Evolutionary conservation across 177 flowering plant species (phyloP), one percentile per base, ranked within the genome.

Genomic region (Telopea speciosissima): DNA sequence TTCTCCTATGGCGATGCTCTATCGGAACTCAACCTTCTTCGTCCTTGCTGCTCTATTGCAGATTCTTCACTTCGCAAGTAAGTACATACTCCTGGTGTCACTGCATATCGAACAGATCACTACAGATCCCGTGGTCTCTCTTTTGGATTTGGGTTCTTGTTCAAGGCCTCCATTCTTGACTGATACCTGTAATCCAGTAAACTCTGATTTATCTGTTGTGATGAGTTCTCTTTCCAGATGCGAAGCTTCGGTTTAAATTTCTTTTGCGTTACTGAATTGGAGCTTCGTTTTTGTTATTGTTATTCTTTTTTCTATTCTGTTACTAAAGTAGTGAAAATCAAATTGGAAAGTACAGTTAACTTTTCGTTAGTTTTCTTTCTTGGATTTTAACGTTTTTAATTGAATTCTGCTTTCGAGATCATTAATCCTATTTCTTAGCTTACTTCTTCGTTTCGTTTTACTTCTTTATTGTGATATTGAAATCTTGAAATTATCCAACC

Each of bases 11-110:
- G 75, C 67, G 31, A 71, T 44, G 56, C 63, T 65, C 40, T 42
- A 13, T 52, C 73, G 22, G 24, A 26, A 62, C 28, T 63, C 70
- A 0, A 36, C 65, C 33, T 49, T 68, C 71, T 8, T 74, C 33
- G 54, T 61, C 12, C 24, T 58, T 17, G 73, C 58, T 52, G 13
- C 65, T 60, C 7, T 74, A 31, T 60, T 68, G 14, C 74, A 63
- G n/a, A 5, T 70, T 31, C 63, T 79, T 69, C 56, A 24, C 62
- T 61, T 65, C 62, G 77, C 79, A 65, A 66, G 82, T 79, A 72
- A 76, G 75, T 66, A 12, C 28, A 23, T 0, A 64, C 2, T 60
- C 23, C 23, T 33, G 23, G 28, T 26, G 49, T 9, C 31, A 63
- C 23, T 31, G 69, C 44, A 24, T 63, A 60, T 12, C 31, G 69